phyloP scores from a whole-genome alignment of 2,329 filamentous ascomycete species.

The Xylaria sp. region DNA sequence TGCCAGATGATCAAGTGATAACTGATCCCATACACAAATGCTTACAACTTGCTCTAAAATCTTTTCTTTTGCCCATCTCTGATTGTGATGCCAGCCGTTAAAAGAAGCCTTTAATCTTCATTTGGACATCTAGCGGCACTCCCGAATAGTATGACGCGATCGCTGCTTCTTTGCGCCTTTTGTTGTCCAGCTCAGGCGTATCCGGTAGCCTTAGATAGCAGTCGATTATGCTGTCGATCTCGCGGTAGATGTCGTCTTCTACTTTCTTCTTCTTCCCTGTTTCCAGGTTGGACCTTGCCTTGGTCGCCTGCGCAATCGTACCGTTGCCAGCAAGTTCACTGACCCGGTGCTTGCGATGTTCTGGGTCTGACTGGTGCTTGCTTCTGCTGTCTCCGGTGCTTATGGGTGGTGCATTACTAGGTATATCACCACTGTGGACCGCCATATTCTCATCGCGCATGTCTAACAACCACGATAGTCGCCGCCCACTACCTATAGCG shows the following conservation, averaged over 20 bases:
- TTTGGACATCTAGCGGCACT: constrained; percentile 38
- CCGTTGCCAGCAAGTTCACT: background rate
- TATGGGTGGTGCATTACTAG: background rate
- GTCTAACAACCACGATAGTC: background rate
- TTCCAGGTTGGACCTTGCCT: background rate
- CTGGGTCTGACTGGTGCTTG: background rate
- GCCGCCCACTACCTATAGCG: background rate
- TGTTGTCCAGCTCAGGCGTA: constrained; percentile 13
- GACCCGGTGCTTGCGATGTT: background rate
- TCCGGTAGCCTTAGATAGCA: constrained; percentile 39
- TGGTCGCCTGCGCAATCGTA: background rate
- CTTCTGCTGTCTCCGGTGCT: constrained; percentile 1
- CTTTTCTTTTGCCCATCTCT: too few species aligned
- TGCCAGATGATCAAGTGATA: too few species aligned
- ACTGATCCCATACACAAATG: too few species aligned
- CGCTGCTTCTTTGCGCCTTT: constrained; percentile 33
- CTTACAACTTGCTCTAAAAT: too few species aligned
- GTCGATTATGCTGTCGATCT: constrained; percentile 47
- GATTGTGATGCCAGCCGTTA: constrained; percentile 10
- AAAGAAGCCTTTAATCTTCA: constrained; percentile 41
- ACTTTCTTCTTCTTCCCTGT: background rate
- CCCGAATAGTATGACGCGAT: constrained; percentile 35
- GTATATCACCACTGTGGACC: background rate
- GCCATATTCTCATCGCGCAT: background rate
- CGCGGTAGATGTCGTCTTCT: constrained; percentile 36